Base-by-base conservation (phyloP, 495 filamentous ascomycete species). In the Xylaria nigripes region DNA sequence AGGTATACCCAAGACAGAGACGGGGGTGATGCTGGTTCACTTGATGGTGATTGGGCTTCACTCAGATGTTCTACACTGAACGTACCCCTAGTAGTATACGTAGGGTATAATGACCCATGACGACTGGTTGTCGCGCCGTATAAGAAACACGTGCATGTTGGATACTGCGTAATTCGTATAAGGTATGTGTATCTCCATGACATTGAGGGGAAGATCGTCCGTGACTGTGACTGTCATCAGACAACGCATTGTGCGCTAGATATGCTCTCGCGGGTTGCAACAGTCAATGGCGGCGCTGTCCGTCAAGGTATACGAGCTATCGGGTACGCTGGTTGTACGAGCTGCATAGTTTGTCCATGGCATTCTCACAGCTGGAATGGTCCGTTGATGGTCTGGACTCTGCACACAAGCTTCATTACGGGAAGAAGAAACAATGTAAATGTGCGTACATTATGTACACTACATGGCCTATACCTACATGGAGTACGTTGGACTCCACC, bases 311-410 rank as follows among this genome's bases (percentile, higher is more conserved):
- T 36, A 12, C 32, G 32, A 36, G 32, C 32, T 12, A 12, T 36
- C 32, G 32, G 32, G 32, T 36, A 13, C n/a, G n/a, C 15, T 36
- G 32, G 29, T 18, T 48, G 18, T 30, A 27, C 24, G 42, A 41
- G 51, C 45, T 42, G 44, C 44, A 47, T 41, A 3, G 45, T 27
- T 48, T 54, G 43, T 9, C 44, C 44, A 34, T 46, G 18, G 51
- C 22, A 25, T 54, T 32, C 21, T 19, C 24, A 45, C 44, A 48
- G 44, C 44, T 48, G 44, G 36, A 45, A 45, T 40, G 21, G 40
- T 51, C 40, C 40, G 49, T 13, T 18, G 51, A 34, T 42, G 51
- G 51, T 54, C 51, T 54, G 51, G 51, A 54, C 45, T 40, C 36
- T 40, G 36, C 15, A 43, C 34, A 36, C 32, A 4, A n/a, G 29